Evolutionary conservation across 108 stramenopile species (phyloP), one percentile per base, ranked within the genome.

Genomic region (Schizochytrium sp.): DNA sequence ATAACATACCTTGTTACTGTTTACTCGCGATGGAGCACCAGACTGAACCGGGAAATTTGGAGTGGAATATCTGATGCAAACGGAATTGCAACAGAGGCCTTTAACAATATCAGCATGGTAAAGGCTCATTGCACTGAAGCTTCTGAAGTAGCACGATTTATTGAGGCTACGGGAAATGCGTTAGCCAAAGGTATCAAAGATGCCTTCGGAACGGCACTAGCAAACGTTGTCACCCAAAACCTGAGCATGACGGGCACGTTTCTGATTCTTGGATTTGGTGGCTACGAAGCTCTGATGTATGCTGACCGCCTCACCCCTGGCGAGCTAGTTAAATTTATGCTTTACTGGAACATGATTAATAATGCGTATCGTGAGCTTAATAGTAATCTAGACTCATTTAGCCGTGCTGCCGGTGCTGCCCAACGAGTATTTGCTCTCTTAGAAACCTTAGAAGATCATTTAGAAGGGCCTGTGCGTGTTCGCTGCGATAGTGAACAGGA

Each of bases 91-190:
- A 42, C 83, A 5, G 89, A 89, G 89, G 59, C 89, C 8, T 46
- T 89, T 41, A 44, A 60, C 40, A 89, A 89, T 3, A 61, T 89
- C 4, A 60, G 89, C 57, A 46, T 42, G 56, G 89, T 89, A 12
- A 73, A 73, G 83, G 46, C 72, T 4, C 59, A 45, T 46, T 40
- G 4, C 46, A 76, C 40, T 38, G 89, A 90, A 15, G 10, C 38
- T 5, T 45, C 57, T 5, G 89, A 72, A 46, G 56, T 61, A 45
- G 42, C 40, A 12, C 42, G 61, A 17, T 88, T 61, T 28, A 46
- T 42, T 7, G 88, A 47, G 4, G 60, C 58, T 4, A 57, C 41
- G 15, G 45, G 47, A 41, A 57, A 61, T 12, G 88, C 88, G 7
- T 1, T 42, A 5, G 15, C 15, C 59, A 60, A 44, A 46, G 58